These are phyloP conservation scores for Globisporangium ultimum DNA, from an alignment of 352 stramenopile species.

Conservation along the genomic window DNA sequence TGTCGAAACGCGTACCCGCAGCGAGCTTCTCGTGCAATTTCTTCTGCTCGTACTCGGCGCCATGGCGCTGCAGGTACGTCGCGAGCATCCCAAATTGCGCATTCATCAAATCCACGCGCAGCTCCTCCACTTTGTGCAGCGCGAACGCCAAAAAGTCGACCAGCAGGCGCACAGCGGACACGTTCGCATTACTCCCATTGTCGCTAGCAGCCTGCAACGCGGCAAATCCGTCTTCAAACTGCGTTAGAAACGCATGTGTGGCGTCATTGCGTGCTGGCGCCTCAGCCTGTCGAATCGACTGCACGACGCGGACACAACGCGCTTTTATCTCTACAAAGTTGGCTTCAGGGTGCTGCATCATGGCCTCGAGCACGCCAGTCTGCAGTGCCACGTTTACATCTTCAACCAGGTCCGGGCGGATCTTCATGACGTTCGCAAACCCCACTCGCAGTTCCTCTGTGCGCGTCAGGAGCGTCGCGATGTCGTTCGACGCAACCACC, in stretches of 20 bases:
- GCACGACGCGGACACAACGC: conserved; percentile 40
- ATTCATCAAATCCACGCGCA: conserved; percentile 62
- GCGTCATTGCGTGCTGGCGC: conserved; percentile 43
- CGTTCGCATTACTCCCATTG: background rate
- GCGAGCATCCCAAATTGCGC: conserved; percentile 48
- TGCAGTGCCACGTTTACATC: conserved; percentile 38
- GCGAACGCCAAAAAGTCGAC: conserved; percentile 67
- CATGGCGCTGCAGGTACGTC: conserved; percentile 54
- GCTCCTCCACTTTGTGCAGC: conserved; percentile 59
- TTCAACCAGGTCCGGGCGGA: conserved; percentile 28
- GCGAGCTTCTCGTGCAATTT: conserved; percentile 33
- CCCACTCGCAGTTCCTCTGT: conserved; percentile 47
- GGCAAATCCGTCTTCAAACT: conserved; percentile 26
- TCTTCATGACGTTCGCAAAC: conserved; percentile 26
- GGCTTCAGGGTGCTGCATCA: conserved; percentile 32
- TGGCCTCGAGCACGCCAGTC: conserved; percentile 19
- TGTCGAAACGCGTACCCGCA: conserved; percentile 20
- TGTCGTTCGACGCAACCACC: conserved; percentile 41
- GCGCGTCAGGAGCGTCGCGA: conserved; percentile 35
- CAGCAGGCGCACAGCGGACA: conserved; percentile 25
- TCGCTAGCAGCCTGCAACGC: conserved; percentile 8
- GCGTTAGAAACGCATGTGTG: conserved; percentile 34
- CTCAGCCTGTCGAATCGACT: conserved; percentile 44
- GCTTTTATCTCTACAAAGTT: conserved; percentile 31
- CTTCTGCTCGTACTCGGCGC: conserved; percentile 63